Percentiles rank a stretch among this genome's conserved stretches.
Evolutionary conservation across 495 filamentous ascomycete genomes (phyloP).

Genomic region (Sordaria brevicollis): DNA sequence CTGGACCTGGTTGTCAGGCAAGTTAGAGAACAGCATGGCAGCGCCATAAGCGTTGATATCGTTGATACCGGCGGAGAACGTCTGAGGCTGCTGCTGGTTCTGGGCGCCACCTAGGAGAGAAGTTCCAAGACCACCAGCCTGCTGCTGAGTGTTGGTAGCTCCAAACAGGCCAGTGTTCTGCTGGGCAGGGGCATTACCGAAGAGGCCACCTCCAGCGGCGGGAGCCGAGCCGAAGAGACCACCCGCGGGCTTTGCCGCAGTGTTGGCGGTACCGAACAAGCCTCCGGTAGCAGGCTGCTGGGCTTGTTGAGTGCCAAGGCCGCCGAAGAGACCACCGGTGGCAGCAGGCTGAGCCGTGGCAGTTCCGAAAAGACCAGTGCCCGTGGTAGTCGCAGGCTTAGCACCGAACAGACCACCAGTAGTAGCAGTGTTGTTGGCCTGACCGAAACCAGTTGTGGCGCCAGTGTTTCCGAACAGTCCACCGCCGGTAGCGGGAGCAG

Average conservation of each 20-base stretch:
- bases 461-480: constrained; percentile 36
- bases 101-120: constrained; percentile 31
- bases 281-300: constrained; percentile 37
- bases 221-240: constrained; percentile 33
- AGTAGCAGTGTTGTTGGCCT: constrained; percentile 18
- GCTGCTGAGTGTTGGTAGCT: constrained; percentile 28
- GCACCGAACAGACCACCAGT: constrained; percentile 52
- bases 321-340: constrained; percentile 42
- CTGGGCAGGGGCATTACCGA: constrained; percentile 44
- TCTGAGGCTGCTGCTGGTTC: constrained; percentile 42
- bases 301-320: constrained; percentile 40
- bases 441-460: constrained; percentile 25
- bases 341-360: constrained; percentile 22
- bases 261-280: constrained; percentile 34
- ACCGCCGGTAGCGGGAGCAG: constrained; percentile 20
- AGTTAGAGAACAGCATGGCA: constrained; percentile 62
- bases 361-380: constrained; percentile 14
- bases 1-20: constrained; percentile 50
- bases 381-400: constrained; percentile 34
- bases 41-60: constrained; percentile 75
- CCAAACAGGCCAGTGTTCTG: constrained; percentile 34
- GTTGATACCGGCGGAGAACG: constrained; percentile 66
- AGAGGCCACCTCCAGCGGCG: constrained; percentile 46
- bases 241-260: constrained; percentile 31
- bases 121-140: constrained; percentile 25